Evolutionary conservation across 2,329 filamentous ascomycete genomes (phyloP), one percentile per base, ranked within the genome.

Genomic region (Gremmenia infestans): DNA sequence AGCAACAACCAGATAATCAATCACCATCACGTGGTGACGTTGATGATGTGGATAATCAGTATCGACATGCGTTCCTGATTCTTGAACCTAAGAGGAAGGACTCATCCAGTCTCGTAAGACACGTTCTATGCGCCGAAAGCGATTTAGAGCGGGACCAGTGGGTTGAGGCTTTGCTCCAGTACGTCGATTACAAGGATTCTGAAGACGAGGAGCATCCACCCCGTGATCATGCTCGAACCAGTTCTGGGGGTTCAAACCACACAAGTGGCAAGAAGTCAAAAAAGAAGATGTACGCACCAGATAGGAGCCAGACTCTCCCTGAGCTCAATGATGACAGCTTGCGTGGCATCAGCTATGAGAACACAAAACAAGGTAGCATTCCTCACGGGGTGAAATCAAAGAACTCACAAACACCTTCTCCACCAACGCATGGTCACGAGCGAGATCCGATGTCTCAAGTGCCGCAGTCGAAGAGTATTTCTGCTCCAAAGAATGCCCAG

Each of bases 31-130:
- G 78, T 4, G 71, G 68, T 1, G 68, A 73, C 19, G 79, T 83
- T 17, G 91, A 95, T 46, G 91, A 96, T 53, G 75, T 83, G 48
- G 94, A 97, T 58, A 95, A 95, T 67, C 91, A 97, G 71, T 99
- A 96, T 70, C 88, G 94, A 5, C 94, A 99, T 73, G 94, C 94
- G 0, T 99, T 99, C 74, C 77, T 97, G 47, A 89, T 99, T 53
- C 72, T 97, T 52, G 94, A 99, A 69, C 93, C 93, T 1, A 99
- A 99, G 76, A 91, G 91, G 72, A 97, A 96, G 72, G 94, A 99
- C 68, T 91, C 91, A 0, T 86, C 80, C 22, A 91, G 88, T 63
- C 81, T 93, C 52, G 90, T 97, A 23, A 89, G 93, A 62, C 94
- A 99, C 70, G 92, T 99, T 0, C 78, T 99, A 17, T 99, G 94